phyloP scores from a whole-genome alignment of 495 filamentous ascomycete species.

The Hypoxylon rickii region DNA sequence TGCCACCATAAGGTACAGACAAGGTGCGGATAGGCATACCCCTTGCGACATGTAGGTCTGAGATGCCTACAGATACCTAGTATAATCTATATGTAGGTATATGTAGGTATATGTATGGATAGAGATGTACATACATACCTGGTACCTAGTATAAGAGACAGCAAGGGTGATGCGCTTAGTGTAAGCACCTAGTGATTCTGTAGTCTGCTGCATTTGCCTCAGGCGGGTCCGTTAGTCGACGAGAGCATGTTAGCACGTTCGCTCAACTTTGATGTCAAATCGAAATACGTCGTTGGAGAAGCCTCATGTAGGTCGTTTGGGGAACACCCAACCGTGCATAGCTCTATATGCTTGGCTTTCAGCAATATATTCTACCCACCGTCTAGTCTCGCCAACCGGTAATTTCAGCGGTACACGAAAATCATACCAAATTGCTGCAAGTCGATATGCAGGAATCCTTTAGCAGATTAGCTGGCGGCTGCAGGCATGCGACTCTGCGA shows the following conservation, averaged over 20 bases:
- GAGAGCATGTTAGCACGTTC: neutral
- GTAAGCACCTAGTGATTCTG: no score
- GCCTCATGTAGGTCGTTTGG: slow-evolving; percentile 4
- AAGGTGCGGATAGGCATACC: neutral
- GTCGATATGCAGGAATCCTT: slow-evolving; percentile 25
- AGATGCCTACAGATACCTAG: neutral
- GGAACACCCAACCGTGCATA: slow-evolving; percentile 1
- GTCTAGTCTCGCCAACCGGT: slow-evolving; percentile 26
- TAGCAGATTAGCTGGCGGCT: slow-evolving; percentile 11
- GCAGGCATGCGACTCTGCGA: slow-evolving; percentile 21
- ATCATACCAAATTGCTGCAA: slow-evolving; percentile 27
- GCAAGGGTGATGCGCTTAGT: no score
- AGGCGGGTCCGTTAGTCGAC: no score
- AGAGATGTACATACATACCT: no score
- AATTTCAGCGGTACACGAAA: slow-evolving; percentile 21
- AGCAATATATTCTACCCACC: slow-evolving; percentile 24
- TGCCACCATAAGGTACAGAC: slow-evolving; percentile 6
- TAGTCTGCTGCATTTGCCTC: no score
- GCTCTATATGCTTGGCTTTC: slow-evolving; percentile 11
- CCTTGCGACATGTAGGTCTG: neutral
- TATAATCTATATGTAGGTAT: no score
- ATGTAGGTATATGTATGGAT: no score
- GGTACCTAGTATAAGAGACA: no score
- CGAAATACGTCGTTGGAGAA: neutral
- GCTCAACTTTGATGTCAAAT: slow-evolving; percentile 3